Evolutionary conservation across 768 basidiomycete species (phyloP).

Genomic region (Strobilomyces confusus): DNA sequence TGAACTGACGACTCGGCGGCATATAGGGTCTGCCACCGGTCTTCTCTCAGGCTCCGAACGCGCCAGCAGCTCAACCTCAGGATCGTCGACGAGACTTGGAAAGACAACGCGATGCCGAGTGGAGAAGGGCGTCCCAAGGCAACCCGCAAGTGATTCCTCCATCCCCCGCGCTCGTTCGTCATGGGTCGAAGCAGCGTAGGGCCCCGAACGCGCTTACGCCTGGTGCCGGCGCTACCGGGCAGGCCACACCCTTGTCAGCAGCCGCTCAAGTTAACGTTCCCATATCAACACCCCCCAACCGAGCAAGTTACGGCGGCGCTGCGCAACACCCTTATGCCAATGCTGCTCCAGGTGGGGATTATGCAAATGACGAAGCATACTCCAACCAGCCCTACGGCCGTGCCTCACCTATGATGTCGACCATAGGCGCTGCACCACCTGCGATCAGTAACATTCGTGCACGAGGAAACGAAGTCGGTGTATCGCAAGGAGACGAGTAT

Average conservation of each 20-base stretch:
- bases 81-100: conserved; percentile 59
- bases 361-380: conserved; percentile 56
- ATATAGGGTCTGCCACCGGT: conserved; percentile 60
- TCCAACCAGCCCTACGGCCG: conserved; percentile 67
- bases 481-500: conserved; percentile 58
- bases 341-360: conserved; percentile 57
- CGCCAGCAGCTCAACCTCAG: conserved; percentile 41
- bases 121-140: conserved; percentile 58
- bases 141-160: conserved; percentile 58
- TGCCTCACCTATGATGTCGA: conserved; percentile 78
- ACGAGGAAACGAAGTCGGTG: conserved; percentile 63
- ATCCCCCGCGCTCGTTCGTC: conserved; percentile 74
- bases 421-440: conserved; percentile 61
- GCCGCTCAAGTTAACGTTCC: conserved; percentile 75
- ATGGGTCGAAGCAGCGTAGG: conserved; percentile 70
- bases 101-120: conserved; percentile 52
- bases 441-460: conserved; percentile 72
- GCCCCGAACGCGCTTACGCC: conserved; percentile 58
- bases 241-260: conserved; percentile 66
- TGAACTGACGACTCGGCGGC: conserved; percentile 8
- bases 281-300: conserved; percentile 49
- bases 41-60: conserved; percentile 60
- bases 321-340: conserved; percentile 70
- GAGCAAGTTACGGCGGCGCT: conserved; percentile 39
- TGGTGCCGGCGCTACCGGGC: conserved; percentile 46